These are phyloP conservation scores for Aspergillus fumigatus DNA, from an alignment of 2,329 filamentous ascomycete species.

Conservation along the genomic window DNA sequence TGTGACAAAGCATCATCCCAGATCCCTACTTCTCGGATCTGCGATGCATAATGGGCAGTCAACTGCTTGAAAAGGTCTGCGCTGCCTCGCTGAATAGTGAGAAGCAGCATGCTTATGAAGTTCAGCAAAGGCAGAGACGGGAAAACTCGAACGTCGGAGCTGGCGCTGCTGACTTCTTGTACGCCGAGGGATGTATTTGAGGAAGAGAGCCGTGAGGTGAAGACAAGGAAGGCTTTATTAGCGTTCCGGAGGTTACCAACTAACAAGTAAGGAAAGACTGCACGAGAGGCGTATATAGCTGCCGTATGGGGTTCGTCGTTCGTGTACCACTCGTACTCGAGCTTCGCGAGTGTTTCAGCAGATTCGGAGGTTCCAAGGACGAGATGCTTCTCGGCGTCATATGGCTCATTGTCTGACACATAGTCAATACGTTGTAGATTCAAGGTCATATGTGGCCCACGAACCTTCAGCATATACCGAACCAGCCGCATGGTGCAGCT, in stretches of 20 bases:
- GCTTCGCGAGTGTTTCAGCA: conserved; percentile 68
- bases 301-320: conserved; percentile 85
- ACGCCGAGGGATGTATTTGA: conserved; percentile 61
- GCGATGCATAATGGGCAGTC: conserved; percentile 70
- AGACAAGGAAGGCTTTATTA: conserved; percentile 73
- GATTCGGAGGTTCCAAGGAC: conserved; percentile 86
- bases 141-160: conserved; percentile 74
- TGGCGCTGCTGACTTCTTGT: conserved; percentile 73
- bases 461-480: conserved; percentile 76
- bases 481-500: conserved; percentile 88
- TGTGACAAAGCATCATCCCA: conserved; percentile 82
- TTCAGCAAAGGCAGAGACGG: conserved; percentile 91
- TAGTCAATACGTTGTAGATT: conserved; percentile 9
- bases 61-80: conserved; percentile 76
- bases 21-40: conserved; percentile 69
- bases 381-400: conserved; percentile 90
- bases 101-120: conserved; percentile 78
- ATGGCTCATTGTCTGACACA: conserved; percentile 70
- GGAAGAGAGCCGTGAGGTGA: conserved; percentile 60
- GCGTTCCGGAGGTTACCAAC: conserved; percentile 87
- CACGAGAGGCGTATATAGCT: conserved; percentile 77
- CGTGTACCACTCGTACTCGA: conserved; percentile 93
- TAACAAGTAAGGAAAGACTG: conserved; percentile 84
- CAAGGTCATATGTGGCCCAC: conserved; percentile 6
- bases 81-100: conserved; percentile 76